Conservation (phyloP, 2,329 filamentous ascomycete species). For the Beauveria asiatica region DNA sequence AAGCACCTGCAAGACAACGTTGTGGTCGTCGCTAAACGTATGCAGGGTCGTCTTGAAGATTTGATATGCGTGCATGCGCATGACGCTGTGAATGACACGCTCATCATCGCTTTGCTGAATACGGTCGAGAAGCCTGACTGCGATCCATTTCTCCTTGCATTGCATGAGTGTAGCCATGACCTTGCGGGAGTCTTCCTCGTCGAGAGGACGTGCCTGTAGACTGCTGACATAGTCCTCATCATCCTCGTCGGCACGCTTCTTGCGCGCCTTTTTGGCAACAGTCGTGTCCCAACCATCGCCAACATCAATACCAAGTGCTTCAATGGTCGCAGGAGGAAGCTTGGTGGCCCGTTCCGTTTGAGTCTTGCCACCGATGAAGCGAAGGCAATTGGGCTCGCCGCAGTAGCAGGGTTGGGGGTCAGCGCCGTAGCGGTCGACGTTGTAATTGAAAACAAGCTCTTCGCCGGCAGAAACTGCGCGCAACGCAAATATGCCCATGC, state of each 20-base stretch:
- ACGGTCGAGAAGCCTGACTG: constrained; percentile 83
- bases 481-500: constrained; percentile 96
- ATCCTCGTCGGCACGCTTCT: constrained; percentile 85
- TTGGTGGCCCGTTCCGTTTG: constrained; percentile 95
- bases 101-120: constrained; percentile 84
- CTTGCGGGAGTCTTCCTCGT: constrained; percentile 78
- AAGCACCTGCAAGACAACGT: constrained; percentile 81
- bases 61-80: constrained; percentile 95
- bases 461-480: constrained; percentile 79
- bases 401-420: constrained; percentile 97
- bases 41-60: constrained; percentile 82
- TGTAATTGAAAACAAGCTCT: constrained; percentile 98
- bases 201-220: constrained; percentile 67
- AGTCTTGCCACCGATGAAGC: constrained; percentile 94
- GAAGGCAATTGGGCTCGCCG: constrained; percentile 86
- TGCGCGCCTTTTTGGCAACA: constrained; percentile 81
- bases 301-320: constrained; percentile 92
- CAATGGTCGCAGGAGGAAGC: constrained; percentile 78
- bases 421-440: constrained; percentile 94
- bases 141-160: constrained; percentile 99
- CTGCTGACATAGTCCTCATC: constrained; percentile 95
- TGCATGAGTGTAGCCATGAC: constrained; percentile 96
- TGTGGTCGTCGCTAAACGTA: constrained; percentile 81
- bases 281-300: constrained; percentile 85
- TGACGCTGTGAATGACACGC: constrained; percentile 75